Conservation (phyloP, 768 basidiomycete species). For the Kwoniella sp. region DNA sequence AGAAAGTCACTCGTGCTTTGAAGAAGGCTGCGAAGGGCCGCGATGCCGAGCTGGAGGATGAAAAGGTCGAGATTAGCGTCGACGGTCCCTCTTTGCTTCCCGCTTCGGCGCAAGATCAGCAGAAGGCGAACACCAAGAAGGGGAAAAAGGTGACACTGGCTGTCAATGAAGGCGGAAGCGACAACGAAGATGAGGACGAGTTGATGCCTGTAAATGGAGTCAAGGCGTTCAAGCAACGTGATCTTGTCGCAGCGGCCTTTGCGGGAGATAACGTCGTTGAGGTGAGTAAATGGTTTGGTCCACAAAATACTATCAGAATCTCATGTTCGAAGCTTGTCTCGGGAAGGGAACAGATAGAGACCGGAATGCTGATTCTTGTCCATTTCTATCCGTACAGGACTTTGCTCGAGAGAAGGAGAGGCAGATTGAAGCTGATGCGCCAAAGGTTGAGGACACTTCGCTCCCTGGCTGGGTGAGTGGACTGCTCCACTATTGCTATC, state of each 20-base stretch:
- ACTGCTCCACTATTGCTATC: too few relatives aligned
- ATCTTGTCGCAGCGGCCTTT: constrained; percentile 91
- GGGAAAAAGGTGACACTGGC: constrained; percentile 45
- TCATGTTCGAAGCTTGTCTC: too few relatives aligned
- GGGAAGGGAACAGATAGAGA: too few relatives aligned
- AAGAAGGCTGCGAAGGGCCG: constrained; percentile 68
- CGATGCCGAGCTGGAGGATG: constrained; percentile 80
- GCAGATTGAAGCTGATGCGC: constrained; percentile 84
- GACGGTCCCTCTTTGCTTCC: constrained; percentile 38
- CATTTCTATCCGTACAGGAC: too few relatives aligned
- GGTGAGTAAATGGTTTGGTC: constrained; percentile 56
- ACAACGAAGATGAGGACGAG: constrained; percentile 59
- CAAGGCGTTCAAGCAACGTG: constrained; percentile 81
- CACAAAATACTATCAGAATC: background rate
- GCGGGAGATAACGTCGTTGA: constrained; percentile 95
- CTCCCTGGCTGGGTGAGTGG: constrained; percentile 88
- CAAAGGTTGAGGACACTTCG: constrained; percentile 81
- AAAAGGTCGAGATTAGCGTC: constrained; percentile 73
- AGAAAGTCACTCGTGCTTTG: constrained; percentile 74
- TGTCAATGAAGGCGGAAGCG: constrained; percentile 60
- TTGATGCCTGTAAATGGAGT: constrained; percentile 53
- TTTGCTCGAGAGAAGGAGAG: constrained; percentile 81
- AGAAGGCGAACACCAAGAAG: constrained; percentile 19
- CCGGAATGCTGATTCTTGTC: too few relatives aligned
- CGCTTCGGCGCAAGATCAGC: background rate